phyloP scores from a whole-genome alignment of 2,329 filamentous ascomycete genomes.

The Arthrobotrys pseudoclavata region DNA sequence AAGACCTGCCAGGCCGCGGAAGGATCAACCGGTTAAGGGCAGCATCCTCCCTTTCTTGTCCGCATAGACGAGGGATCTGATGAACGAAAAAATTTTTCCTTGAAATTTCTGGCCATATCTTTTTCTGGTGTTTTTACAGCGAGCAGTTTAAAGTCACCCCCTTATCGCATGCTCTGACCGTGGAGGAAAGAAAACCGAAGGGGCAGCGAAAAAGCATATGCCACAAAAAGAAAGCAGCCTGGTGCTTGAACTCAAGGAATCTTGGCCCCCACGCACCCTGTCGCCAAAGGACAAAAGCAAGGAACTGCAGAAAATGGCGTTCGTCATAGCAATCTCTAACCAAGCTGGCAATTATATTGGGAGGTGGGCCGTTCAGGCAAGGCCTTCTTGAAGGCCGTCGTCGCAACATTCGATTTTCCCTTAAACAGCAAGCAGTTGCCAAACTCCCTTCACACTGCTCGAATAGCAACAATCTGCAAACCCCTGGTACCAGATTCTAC shows the following conservation, averaged over 20 bases:
- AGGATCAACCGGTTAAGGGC: slow-evolving; percentile 54
- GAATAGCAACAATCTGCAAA: slow-evolving; percentile 51
- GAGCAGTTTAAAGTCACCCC: slow-evolving; percentile 49
- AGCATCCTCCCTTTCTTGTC: slow-evolving; percentile 55
- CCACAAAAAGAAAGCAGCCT: slow-evolving; percentile 23
- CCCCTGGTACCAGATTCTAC: slow-evolving; percentile 56
- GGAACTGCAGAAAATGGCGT: slow-evolving; percentile 46
- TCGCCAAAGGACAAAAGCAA: slow-evolving; percentile 52
- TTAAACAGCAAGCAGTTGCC: slow-evolving; percentile 9
- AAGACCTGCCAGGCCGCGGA: slow-evolving; percentile 59
- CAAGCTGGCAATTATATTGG: slow-evolving; percentile 30
- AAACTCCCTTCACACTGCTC: slow-evolving; percentile 43
- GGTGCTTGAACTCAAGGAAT: slow-evolving; percentile 39
- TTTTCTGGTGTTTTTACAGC: slow-evolving; percentile 39
- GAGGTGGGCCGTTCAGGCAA: slow-evolving; percentile 44
- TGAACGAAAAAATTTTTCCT: slow-evolving; percentile 41
- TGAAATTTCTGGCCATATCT: slow-evolving; percentile 30
- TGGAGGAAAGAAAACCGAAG: slow-evolving; percentile 24
- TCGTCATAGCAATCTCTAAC: slow-evolving; percentile 46
- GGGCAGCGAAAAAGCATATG: slow-evolving; percentile 25
- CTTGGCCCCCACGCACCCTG: slow-evolving; percentile 58
- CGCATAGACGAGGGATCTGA: slow-evolving; percentile 46
- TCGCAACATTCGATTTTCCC: slow-evolving; percentile 20
- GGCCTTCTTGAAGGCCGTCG: slow-evolving; percentile 13
- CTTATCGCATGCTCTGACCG: slow-evolving; percentile 57